Evolutionary conservation across 129 eudicot species (phyloP).

Genomic region (Flaveria linearis): DNA sequence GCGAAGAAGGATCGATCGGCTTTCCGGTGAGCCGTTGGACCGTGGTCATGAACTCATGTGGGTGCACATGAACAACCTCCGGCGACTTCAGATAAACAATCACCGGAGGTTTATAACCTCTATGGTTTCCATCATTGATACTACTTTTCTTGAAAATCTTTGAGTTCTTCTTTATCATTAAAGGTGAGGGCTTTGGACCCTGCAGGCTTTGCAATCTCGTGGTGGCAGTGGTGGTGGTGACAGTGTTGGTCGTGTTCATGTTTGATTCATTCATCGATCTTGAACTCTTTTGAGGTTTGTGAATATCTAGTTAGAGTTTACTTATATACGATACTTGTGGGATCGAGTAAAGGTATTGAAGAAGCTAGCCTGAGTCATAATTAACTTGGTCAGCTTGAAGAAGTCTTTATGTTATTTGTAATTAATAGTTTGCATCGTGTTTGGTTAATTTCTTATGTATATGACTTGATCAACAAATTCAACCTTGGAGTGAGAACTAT

Average conservation of each 20-base stretch:
- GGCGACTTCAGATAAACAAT: slow-evolving; percentile 36
- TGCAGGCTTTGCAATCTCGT: not conserved
- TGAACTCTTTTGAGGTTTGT: not conserved
- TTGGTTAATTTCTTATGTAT: not conserved
- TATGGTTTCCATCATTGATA: not conserved
- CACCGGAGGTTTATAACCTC: slow-evolving; percentile 29
- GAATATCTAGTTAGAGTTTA: not conserved
- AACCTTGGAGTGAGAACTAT: not conserved
- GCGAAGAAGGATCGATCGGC: slow-evolving; percentile 16
- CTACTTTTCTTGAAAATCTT: slow-evolving; percentile 28
- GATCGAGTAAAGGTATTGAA: not conserved
- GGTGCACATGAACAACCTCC: slow-evolving; percentile 39
- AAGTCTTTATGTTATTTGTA: slow-evolving; percentile 16
- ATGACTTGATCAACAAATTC: slow-evolving; percentile 32
- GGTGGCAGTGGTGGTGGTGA: slow-evolving; percentile 8
- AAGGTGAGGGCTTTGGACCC: slow-evolving; percentile 33
- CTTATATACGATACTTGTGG: not conserved
- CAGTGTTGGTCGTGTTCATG: slow-evolving; percentile 4
- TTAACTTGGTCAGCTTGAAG: slow-evolving; percentile 34
- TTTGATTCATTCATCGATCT: not conserved
- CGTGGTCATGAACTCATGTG: slow-evolving; percentile 39
- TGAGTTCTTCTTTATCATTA: slow-evolving; percentile 31
- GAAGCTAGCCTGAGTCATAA: not conserved
- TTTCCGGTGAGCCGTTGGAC: slow-evolving; percentile 42
- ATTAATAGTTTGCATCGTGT: not conserved